Base-by-base conservation (phyloP, 2,329 filamentous ascomycete genomes). In the Arthrobotrys megalospora region DNA sequence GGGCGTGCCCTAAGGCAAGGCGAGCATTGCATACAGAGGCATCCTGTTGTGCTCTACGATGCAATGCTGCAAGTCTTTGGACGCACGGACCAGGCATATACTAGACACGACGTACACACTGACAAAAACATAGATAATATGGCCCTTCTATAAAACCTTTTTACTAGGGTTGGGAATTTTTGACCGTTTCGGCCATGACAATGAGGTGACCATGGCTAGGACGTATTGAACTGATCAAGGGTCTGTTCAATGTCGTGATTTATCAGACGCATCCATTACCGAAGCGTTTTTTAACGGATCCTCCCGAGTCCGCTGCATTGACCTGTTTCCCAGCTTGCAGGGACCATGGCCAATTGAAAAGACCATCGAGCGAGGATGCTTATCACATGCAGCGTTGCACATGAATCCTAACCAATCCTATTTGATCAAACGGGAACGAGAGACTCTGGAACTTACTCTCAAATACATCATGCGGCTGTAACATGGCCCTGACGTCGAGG, bases 31-130 rank as follows among this genome's bases (percentile, higher is more conserved):
- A 55, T 45, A 1, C 11, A 7, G 36, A 36, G 43, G 47, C 47
- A n/a, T 64, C 28, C 60, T 64, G 41, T 63, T 34, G 58, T 63
- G 14, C 53, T 52, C 32, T 19, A 7, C 24, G 11, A 6, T 43
- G 53, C 24, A 12, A 6, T 43, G 53, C 53, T 60, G 55, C 55
- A 60, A 47, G 52, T 62, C n/a, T 21, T 53, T n/a, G 36, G 8
- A 19, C 50, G 48, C 47, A 66, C 63, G 63, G 63, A 45, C 63
- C 63, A 50, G 34, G 8, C n/a, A 10, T 41, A 8, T 66, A n/a
- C n/a, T n/a, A 43, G 3, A 21, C n/a, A 38, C n/a, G 28, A 34
- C 47, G n/a, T 16, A 34, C 34, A 16, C 14, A 28, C 43, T 16
- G 1, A n/a, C 43, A 19, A 45, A 2, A 2, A 12, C 41, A 2